Base-by-base conservation (phyloP, 2,329 filamentous ascomycete species). In the Aspergillus ibericus region DNA sequence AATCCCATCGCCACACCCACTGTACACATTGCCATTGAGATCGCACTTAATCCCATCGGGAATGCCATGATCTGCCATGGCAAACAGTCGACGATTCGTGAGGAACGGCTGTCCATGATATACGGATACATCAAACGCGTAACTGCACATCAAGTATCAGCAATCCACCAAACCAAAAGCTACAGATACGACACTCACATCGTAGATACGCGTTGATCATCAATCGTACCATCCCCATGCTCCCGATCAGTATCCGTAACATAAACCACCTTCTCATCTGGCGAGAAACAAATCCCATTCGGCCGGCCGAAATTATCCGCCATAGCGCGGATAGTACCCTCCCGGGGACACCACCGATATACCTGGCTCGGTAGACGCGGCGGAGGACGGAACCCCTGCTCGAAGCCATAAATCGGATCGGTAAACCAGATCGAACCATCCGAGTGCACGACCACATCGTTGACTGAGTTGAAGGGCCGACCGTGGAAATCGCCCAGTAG, bases 1-100 rank as follows among this genome's bases (percentile, higher is more conserved):
- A 18, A 85, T 72, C 0, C 83, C 83, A 65, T 85, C 83, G 0
- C 80, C 81, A 59, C 81, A 83, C 0, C 80, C 82, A 25, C 78
- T 77, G 70, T 83, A 86, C 1, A 86, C 80, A 66, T 85, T 85
- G 2, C 83, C 83, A 3, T 78, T 63, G 1, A 74, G 75, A 63
- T 86, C 83, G 40, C 78, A 77, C 61, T 83, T 82, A 59, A 84
- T 72, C 8, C 73, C 74, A 54, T 75, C 73, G 0, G 83, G 82
- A 5, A 80, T 73, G 0, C 82, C 82, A 0, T 70, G 70, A 34
- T 77, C 74, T 0, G 79, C 77, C 60, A 79, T 81, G 1, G 83
- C 79, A 63, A 87, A 86, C 0, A 84, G 66, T 22, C 82, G 79
- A 49, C 77, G 77, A 65, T 84, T 83, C 1, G 66, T 64, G 10